Conservation (phyloP, 2,329 filamentous ascomycete species). For the Colletotrichum scovillei region DNA sequence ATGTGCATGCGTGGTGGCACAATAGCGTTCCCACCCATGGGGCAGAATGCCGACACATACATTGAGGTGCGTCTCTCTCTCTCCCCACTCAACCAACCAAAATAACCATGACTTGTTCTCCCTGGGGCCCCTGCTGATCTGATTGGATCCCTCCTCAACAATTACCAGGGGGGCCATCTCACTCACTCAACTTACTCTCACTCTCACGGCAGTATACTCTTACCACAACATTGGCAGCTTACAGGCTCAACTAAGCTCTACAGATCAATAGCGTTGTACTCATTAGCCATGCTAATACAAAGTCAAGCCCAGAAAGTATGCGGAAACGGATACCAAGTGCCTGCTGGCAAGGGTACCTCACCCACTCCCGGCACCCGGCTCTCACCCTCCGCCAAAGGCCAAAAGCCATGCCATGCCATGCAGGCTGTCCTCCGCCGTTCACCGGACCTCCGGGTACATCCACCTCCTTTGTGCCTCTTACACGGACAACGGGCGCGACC, state of each 20-base stretch:
- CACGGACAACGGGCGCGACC: neutral
- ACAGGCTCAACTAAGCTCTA: neutral
- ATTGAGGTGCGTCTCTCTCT: neutral
- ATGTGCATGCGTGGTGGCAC: conserved; percentile 7
- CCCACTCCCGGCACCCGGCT: conserved; percentile 28
- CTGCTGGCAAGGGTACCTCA: neutral
- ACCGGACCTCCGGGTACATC: conserved; percentile 34
- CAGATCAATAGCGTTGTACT: neutral
- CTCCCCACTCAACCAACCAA: conserved; percentile 22
- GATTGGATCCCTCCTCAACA: conserved; percentile 35
- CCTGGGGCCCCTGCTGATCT: conserved; percentile 19
- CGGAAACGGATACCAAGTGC: neutral
- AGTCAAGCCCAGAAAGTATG: neutral
- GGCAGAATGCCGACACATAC: conserved; percentile 24
- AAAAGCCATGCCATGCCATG: neutral
- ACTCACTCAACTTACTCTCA: neutral
- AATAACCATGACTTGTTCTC: neutral
- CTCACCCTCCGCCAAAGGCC: conserved; percentile 11
- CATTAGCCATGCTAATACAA: neutral
- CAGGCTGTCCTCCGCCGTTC: conserved; percentile 3
- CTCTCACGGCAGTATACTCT: neutral
- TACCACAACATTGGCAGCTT: neutral
- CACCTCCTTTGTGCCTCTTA: conserved; percentile 7
- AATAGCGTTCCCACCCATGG: conserved; percentile 9
- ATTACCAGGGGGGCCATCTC: neutral